phyloP scores from a whole-genome alignment of 768 basidiomycete genomes.

The Lentinula sp. region DNA sequence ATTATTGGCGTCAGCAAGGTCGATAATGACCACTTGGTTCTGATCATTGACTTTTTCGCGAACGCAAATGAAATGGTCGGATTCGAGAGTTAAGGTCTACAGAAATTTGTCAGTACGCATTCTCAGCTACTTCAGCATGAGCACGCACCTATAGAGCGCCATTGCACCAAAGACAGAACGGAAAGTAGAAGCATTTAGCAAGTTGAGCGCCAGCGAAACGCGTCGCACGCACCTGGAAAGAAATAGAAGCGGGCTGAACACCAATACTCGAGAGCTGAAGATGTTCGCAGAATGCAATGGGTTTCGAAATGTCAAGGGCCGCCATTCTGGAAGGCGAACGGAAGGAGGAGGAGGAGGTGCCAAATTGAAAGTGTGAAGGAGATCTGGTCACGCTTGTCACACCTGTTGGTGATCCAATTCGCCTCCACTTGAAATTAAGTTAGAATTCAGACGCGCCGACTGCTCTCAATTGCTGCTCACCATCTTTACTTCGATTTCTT shows the following conservation, averaged over 20 bases:
- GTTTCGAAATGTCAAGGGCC: constrained; percentile 54
- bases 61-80: constrained; percentile 97
- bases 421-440: neutral
- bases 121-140: constrained; percentile 1
- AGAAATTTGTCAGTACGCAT: neutral
- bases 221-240: constrained; percentile 76
- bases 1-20: constrained; percentile 96
- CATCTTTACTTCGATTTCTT: neutral
- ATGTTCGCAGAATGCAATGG: constrained; percentile 86
- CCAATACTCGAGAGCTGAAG: constrained; percentile 93
- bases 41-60: constrained; percentile 93
- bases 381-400: neutral
- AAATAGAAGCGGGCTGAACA: constrained; percentile 94
- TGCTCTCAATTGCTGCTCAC: neutral
- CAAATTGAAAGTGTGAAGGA: neutral
- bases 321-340: constrained; percentile 28
- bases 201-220: constrained; percentile 21
- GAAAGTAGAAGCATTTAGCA: constrained; percentile 3
- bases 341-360: constrained; percentile 1
- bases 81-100: constrained; percentile 91
- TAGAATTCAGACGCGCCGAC: neutral
- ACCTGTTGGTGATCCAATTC: neutral
- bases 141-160: constrained; percentile 21
- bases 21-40: constrained; percentile 98
- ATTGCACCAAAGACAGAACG: neutral